These are phyloP conservation scores for Lodderomyces oxycetoniae DNA, from an alignment of 1,139 yeast genomes.

Conservation along the genomic window DNA sequence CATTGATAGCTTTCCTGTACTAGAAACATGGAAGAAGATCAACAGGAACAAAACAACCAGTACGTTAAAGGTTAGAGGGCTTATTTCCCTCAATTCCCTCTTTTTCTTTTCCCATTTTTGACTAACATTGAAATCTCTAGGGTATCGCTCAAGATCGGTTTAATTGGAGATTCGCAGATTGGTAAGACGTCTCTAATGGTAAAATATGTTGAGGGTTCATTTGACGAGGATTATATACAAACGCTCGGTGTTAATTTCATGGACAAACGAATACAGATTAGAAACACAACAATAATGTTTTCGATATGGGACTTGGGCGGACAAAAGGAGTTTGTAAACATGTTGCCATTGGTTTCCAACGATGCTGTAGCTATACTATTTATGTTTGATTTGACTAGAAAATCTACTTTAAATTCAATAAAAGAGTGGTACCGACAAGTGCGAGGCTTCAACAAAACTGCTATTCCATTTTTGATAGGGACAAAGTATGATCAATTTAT, in stretches of 20 bases:
- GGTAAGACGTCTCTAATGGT: slow-evolving; percentile 98
- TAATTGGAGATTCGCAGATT: slow-evolving; percentile 96
- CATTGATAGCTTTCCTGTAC: too few relatives aligned
- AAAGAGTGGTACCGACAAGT: slow-evolving; percentile 97
- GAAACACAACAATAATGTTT: slow-evolving; percentile 86
- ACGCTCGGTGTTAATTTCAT: slow-evolving; percentile 93
- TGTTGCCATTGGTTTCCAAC: slow-evolving; percentile 90
- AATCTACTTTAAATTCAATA: slow-evolving; percentile 77
- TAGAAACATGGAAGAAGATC: too few relatives aligned
- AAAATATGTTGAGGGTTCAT: slow-evolving; percentile 90
- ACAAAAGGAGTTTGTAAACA: slow-evolving; percentile 89
- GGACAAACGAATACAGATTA: slow-evolving; percentile 83
- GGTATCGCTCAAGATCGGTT: slow-evolving; percentile 85
- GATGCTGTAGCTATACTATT: slow-evolving; percentile 93
- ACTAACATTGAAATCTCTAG: too few relatives aligned
- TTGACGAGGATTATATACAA: slow-evolving; percentile 89
- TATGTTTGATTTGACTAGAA: slow-evolving; percentile 88
- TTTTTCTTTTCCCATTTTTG: too few relatives aligned
- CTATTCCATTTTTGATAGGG: slow-evolving; percentile 89
- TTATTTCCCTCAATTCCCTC: too few relatives aligned
- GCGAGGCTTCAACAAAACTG: slow-evolving; percentile 83
- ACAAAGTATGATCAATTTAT: slow-evolving; percentile 90
- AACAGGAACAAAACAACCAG: too few relatives aligned
- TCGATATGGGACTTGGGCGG: slow-evolving; percentile 98
- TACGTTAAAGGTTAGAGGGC: too few relatives aligned